A percentile compares a stretch with the other conserved stretches of the same genome.
phyloP scores from a whole-genome alignment of 2,329 filamentous ascomycete species.

The Aspergillus ochraceoroseus region DNA sequence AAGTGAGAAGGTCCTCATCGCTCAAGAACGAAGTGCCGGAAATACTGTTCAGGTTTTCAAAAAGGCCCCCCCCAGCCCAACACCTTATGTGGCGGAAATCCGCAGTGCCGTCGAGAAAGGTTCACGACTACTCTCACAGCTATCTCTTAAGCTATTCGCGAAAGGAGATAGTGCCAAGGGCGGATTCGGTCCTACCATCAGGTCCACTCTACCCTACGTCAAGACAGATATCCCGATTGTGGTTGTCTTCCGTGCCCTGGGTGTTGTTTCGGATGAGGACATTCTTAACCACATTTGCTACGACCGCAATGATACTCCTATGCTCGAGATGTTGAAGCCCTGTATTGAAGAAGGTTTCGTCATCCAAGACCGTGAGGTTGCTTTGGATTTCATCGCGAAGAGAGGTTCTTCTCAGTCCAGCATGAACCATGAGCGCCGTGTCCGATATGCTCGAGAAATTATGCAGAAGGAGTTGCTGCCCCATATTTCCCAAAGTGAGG shows the following conservation, averaged over 20 bases:
- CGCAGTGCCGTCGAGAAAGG: conserved; percentile 95
- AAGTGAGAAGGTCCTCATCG: conserved; percentile 96
- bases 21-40: conserved; percentile 92
- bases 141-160: conserved; percentile 82
- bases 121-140: conserved; percentile 85
- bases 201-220: conserved; percentile 87
- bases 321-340: conserved; percentile 95
- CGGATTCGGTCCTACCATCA: conserved; percentile 79
- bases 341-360: conserved; percentile 96
- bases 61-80: conserved; percentile 87
- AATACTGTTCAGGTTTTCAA: conserved; percentile 99
- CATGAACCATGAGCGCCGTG: conserved; percentile 76
- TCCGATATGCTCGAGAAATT: conserved; percentile 87
- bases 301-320: conserved; percentile 88
- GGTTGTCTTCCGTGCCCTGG: conserved; percentile 90
- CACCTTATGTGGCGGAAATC: conserved; percentile 91
- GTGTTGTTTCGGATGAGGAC: conserved; percentile 94
- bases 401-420: conserved; percentile 69
- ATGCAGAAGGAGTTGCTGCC: conserved; percentile 95
- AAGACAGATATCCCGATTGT: conserved; percentile 90
- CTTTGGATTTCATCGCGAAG: conserved; percentile 91
- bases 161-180: conserved; percentile 77
- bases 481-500: conserved; percentile 92
- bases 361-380: conserved; percentile 91
- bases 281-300: conserved; percentile 98